phyloP scores from a whole-genome alignment of 805 yeast species.

The Myxozyma vanderwaltii region DNA sequence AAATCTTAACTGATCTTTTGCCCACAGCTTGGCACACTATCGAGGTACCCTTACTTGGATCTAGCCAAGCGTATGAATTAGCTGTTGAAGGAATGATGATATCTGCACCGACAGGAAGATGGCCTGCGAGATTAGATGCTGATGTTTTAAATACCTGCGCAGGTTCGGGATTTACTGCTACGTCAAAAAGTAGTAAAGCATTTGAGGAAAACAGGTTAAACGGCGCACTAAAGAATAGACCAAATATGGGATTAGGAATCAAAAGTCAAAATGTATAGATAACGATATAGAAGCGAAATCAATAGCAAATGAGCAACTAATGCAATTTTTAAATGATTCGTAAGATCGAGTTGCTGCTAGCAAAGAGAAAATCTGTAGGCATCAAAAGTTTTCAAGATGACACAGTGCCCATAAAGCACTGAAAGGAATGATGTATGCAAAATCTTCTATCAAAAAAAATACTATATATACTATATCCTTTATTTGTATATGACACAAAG shows the following conservation, averaged over 20 bases:
- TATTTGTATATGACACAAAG: too few relatives aligned
- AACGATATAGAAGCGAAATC: too few relatives aligned
- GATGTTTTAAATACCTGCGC: constrained; percentile 17
- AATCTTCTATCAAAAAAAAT: neutral
- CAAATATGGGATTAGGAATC: constrained; percentile 6
- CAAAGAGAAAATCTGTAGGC: too few relatives aligned
- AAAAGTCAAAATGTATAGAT: neutral
- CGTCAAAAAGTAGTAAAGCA: neutral
- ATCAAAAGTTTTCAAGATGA: too few relatives aligned
- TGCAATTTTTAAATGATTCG: neutral
- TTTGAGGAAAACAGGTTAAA: too few relatives aligned
- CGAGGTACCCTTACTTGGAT: constrained; percentile 6
- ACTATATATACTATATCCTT: too few relatives aligned
- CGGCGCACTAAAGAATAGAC: neutral
- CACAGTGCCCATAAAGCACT: too few relatives aligned
- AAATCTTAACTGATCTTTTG: constrained; percentile 9
- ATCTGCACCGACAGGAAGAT: constrained; percentile 16
- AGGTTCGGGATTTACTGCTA: neutral
- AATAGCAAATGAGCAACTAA: neutral
- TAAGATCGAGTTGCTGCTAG: too few relatives aligned
- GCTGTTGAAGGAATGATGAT: constrained; percentile 9
- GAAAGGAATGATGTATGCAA: neutral
- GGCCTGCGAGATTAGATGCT: constrained; percentile 27
- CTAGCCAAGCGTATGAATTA: constrained; percentile 13
- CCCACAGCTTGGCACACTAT: constrained; percentile 1